These are phyloP conservation scores for Yamadazyma scolyti DNA, from an alignment of 805 yeast genomes.

Conservation along the genomic window DNA sequence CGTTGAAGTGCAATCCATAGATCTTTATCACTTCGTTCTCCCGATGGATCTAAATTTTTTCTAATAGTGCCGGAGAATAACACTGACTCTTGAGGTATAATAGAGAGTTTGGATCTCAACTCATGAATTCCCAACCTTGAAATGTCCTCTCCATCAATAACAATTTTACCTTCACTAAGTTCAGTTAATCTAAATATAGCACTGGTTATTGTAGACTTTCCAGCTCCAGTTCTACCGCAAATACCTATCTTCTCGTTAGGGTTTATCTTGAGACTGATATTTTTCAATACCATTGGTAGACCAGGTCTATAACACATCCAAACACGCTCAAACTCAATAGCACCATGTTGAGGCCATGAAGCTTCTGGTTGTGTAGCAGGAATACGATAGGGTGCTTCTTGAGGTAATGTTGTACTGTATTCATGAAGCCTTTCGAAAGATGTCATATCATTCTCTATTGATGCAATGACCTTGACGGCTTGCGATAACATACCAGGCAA, in stretches of 20 bases:
- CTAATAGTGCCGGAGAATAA: conserved; percentile 57
- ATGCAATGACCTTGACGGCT: conserved; percentile 26
- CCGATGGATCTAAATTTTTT: conserved; percentile 60
- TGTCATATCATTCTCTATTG: conserved; percentile 38
- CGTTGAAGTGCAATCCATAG: conserved; percentile 58
- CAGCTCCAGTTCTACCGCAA: conserved; percentile 91
- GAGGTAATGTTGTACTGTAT: conserved; percentile 54
- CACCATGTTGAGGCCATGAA: conserved; percentile 50
- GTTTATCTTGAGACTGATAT: conserved; percentile 39
- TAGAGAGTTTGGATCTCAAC: conserved; percentile 55
- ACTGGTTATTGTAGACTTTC: conserved; percentile 66
- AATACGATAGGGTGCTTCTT: conserved; percentile 60
- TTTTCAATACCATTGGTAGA: conserved; percentile 54
- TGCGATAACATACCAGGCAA: conserved; percentile 29
- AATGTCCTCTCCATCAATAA: conserved; percentile 57
- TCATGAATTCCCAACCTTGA: conserved; percentile 47
- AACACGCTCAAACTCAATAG: conserved; percentile 45
- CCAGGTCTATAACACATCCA: conserved; percentile 56
- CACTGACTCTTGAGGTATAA: conserved; percentile 72
- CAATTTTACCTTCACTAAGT: conserved; percentile 43
- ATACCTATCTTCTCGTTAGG: conserved; percentile 73
- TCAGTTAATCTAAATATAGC: conserved; percentile 57
- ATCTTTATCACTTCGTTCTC: conserved; percentile 42
- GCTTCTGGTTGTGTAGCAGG: conserved; percentile 39
- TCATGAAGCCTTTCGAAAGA: conserved; percentile 33